Percentiles rank a stretch among this genome's conserved stretches.
Conservation (phyloP, 495 filamentous ascomycete genomes). For the Thozetella sp. region DNA sequence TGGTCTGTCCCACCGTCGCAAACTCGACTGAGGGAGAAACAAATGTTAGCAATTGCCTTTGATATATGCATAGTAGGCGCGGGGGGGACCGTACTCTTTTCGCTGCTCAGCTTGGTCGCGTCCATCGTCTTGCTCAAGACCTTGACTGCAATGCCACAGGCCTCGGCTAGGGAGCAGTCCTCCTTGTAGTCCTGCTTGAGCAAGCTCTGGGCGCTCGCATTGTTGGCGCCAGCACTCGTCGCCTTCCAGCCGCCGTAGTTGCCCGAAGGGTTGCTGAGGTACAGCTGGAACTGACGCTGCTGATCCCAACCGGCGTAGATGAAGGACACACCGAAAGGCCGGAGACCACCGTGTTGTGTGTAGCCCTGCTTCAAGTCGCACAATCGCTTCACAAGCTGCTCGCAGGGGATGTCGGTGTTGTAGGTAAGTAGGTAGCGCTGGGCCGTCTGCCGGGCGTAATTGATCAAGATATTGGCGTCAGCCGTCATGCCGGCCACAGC, state of each 20-base stretch:
- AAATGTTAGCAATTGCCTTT: constrained; percentile 12
- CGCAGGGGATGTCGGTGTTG: constrained; percentile 99
- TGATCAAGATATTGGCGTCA: constrained; percentile 99
- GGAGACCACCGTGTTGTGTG: constrained; percentile 96
- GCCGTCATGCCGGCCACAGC: constrained; percentile 99
- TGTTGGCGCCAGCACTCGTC: constrained; percentile 96
- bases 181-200: constrained; percentile 99
- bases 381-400: constrained; percentile 93
- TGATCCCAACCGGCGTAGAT: constrained; percentile 99
- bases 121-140: constrained; percentile 99
- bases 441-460: constrained; percentile 95
- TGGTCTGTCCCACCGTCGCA: constrained; percentile 94
- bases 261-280: constrained; percentile 98
- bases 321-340: constrained; percentile 98
- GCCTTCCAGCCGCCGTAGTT: constrained; percentile 99
- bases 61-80: background rate
- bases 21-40: constrained; percentile 79
- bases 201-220: constrained; percentile 94
- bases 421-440: constrained; percentile 98
- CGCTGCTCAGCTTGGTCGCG: constrained; percentile 94
- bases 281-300: constrained; percentile 95
- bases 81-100: constrained; percentile 75
- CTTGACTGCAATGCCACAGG: constrained; percentile 97
- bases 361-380: constrained; percentile 99
- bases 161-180: constrained; percentile 92